These are phyloP conservation scores for Leishmania guyanensis DNA, from an alignment of 208 protist genomes.

Conservation along the genomic window DNA sequence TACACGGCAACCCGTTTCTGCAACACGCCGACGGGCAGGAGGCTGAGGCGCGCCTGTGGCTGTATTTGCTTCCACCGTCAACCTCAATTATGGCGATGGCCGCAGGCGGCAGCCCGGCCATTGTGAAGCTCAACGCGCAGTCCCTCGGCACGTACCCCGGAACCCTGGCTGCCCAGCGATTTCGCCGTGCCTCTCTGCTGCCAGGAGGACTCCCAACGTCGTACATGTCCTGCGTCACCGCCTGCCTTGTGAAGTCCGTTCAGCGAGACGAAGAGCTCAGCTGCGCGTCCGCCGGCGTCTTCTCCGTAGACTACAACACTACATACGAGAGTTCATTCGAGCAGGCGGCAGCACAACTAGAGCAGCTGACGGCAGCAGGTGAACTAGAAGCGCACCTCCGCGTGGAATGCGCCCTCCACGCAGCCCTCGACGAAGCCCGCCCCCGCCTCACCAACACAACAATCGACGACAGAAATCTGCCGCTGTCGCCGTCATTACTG, in stretches of 20 bases:
- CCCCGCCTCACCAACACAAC: not conserved
- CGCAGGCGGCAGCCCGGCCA: not conserved
- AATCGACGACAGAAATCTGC: not conserved
- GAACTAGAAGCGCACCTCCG: conserved; percentile 4
- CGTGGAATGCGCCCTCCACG: not conserved
- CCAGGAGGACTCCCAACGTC: conserved; percentile 7
- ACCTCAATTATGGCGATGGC: not conserved
- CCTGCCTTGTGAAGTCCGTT: conserved; percentile 21
- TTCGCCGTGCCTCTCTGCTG: conserved; percentile 22
- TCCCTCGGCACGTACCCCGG: conserved; percentile 13
- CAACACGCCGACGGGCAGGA: conserved; percentile 22
- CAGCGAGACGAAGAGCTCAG: conserved; percentile 8
- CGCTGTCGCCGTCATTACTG: not conserved
- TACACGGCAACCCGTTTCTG: conserved; percentile 77
- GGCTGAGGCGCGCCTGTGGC: conserved; percentile 22
- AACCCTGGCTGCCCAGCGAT: conserved; percentile 24
- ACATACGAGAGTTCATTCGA: conserved; percentile 33
- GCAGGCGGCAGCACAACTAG: conserved; percentile 9
- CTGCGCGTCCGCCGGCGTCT: conserved; percentile 16
- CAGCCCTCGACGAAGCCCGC: not conserved
- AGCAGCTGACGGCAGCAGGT: conserved; percentile 8
- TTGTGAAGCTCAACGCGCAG: conserved; percentile 18
- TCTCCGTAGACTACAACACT: conserved; percentile 27
- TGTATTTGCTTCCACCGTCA: conserved; percentile 17
- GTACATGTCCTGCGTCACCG: not conserved